A percentile compares a stretch with the other conserved stretches of the same genome.
Conservation (phyloP, 805 yeast species). For the Ogataea corticis region DNA sequence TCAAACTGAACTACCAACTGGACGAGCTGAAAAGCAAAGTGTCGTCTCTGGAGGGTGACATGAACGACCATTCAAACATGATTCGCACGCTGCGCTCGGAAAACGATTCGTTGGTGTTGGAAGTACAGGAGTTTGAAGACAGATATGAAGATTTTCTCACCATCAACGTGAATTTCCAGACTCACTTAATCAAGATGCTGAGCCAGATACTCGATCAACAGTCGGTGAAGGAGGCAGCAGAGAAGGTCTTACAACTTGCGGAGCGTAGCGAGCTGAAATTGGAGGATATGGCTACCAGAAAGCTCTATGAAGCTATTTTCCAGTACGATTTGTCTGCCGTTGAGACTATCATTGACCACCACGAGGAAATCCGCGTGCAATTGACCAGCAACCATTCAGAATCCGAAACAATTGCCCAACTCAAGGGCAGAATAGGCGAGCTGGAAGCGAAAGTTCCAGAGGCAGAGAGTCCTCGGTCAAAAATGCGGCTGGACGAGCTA, state of each 20-base stretch:
- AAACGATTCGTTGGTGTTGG: conserved; percentile 40
- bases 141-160: conserved; percentile 19
- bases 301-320: conserved; percentile 34
- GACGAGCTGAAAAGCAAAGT: conserved; percentile 35
- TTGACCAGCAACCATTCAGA: background rate
- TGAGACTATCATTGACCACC: conserved; percentile 57
- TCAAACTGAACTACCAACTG: conserved; percentile 36
- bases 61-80: conserved; percentile 14
- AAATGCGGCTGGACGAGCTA: conserved; percentile 58
- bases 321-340: conserved; percentile 62
- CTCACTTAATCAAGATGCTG: conserved; percentile 50
- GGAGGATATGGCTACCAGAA: conserved; percentile 31
- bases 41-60: conserved; percentile 21
- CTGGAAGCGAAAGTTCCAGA: background rate
- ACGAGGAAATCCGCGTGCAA: conserved; percentile 34
- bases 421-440: conserved; percentile 10
- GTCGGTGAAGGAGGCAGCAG: conserved; percentile 59
- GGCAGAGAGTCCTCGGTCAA: conserved; percentile 32
- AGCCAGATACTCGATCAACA: conserved; percentile 56
- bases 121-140: conserved; percentile 11
- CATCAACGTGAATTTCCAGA: conserved; percentile 46
- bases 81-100: conserved; percentile 40
- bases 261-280: conserved; percentile 29
- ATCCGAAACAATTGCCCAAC: background rate
- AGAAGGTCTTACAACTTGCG: conserved; percentile 45